These are phyloP conservation scores for Claviceps sp. DNA, from an alignment of 2,329 filamentous ascomycete species.

Conservation along the genomic window DNA sequence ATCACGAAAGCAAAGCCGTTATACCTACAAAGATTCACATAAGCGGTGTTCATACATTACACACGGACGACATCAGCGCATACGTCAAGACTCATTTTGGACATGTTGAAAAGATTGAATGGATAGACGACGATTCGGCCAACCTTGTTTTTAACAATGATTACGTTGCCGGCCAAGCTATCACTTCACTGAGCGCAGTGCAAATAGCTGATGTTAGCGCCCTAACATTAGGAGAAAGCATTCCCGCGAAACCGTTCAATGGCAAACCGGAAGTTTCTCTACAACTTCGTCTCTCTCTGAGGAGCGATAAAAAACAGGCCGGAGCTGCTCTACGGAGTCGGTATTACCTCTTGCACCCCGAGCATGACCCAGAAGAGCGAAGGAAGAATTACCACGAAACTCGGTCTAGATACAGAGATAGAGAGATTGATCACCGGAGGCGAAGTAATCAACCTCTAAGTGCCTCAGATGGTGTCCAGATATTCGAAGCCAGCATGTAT, in stretches of 20 bases:
- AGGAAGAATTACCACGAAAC: slow-evolving; percentile 42
- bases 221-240: slow-evolving; percentile 46
- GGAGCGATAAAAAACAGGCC: slow-evolving; percentile 64
- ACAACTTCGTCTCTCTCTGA: slow-evolving; percentile 59
- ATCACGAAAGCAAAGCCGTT: slow-evolving; percentile 15
- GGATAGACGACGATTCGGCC: slow-evolving; percentile 87
- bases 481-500: slow-evolving; percentile 69
- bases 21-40: slow-evolving; percentile 60
- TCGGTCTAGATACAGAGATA: slow-evolving; percentile 51
- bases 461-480: slow-evolving; percentile 33
- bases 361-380: slow-evolving; percentile 70
- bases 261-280: slow-evolving; percentile 57
- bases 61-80: slow-evolving; percentile 63
- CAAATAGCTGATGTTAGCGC: slow-evolving; percentile 40
- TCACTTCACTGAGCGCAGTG: slow-evolving; percentile 38
- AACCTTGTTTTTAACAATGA: slow-evolving; percentile 65
- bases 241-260: slow-evolving; percentile 56
- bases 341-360: slow-evolving; percentile 86
- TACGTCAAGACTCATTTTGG: slow-evolving; percentile 60
- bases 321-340: slow-evolving; percentile 71
- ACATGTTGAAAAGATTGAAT: slow-evolving; percentile 57
- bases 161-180: slow-evolving; percentile 36
- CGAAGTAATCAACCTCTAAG: slow-evolving; percentile 22
- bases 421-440: slow-evolving; percentile 25
- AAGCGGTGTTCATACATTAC: slow-evolving; percentile 68